Conservation (phyloP, 306 rosid genomes). For the Pachyrhizus erosus region DNA sequence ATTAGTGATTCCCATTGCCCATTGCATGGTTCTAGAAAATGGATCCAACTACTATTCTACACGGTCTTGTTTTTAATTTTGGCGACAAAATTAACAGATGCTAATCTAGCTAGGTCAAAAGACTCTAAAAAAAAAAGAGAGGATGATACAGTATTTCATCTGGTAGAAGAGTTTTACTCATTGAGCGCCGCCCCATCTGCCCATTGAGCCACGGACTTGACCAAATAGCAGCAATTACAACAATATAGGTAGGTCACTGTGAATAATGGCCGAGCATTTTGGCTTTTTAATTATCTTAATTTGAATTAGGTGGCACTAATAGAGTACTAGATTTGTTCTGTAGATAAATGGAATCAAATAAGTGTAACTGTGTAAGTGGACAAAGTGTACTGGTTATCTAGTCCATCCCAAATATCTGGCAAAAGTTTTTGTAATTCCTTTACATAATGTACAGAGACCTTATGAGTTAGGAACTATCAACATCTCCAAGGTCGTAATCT, state of each 20-base stretch:
- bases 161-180: conserved; percentile 56
- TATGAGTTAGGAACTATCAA: conserved; percentile 21
- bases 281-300: conserved; percentile 37
- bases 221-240: conserved; percentile 60
- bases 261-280: conserved; percentile 55
- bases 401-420: conserved; percentile 45
- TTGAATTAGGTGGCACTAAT: conserved; percentile 38
- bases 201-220: conserved; percentile 95
- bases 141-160: conserved; percentile 34
- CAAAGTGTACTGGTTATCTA: conserved; percentile 29
- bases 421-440: conserved; percentile 29
- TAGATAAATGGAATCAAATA: conserved; percentile 9
- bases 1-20: conserved; percentile 40
- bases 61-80: conserved; percentile 24
- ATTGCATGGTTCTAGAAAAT: conserved; percentile 48
- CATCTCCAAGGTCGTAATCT: background rate
- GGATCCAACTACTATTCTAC: conserved; percentile 47
- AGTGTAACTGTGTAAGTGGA: conserved; percentile 16
- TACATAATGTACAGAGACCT: conserved; percentile 1
- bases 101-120: conserved; percentile 56
- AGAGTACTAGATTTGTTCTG: conserved; percentile 33
- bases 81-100: conserved; percentile 38
- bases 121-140: background rate
- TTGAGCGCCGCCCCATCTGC: conserved; percentile 80
- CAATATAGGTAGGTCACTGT: conserved; percentile 68